Evolutionary conservation across 2,329 filamentous ascomycete species (phyloP).

Genomic region (Verruconis gallopava): DNA sequence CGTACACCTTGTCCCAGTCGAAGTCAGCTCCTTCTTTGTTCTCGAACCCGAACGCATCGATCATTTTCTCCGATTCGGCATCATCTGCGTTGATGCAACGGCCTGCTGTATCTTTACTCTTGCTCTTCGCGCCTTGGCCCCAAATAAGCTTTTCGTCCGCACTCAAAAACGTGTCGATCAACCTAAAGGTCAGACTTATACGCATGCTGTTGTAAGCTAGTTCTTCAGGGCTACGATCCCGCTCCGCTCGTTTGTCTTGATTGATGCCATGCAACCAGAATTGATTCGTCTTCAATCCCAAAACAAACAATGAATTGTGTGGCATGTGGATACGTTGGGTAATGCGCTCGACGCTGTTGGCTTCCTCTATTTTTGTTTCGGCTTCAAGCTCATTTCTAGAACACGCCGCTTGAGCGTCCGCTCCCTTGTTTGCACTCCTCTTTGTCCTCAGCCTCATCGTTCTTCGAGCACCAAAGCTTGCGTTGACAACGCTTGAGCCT

Average conservation of each 20-base stretch:
- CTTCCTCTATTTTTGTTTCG: background rate
- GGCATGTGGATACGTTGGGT: conserved; percentile 61
- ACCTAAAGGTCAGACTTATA: conserved; percentile 83
- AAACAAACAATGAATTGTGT: conserved; percentile 77
- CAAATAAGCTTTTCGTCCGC: conserved; percentile 57
- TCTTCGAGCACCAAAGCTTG: conserved; percentile 82
- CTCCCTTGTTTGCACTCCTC: conserved; percentile 13
- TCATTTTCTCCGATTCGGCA: conserved; percentile 51
- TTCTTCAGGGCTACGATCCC: conserved; percentile 58
- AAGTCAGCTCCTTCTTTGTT: conserved; percentile 56
- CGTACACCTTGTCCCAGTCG: conserved; percentile 65
- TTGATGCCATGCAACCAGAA: conserved; percentile 88
- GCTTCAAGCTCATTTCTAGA: conserved; percentile 5
- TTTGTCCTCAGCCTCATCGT: conserved; percentile 86
- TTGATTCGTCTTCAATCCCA: conserved; percentile 70
- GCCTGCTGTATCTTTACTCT: conserved; percentile 47
- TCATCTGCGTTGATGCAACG: conserved; percentile 57
- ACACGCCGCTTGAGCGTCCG: background rate
- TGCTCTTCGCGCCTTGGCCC: conserved; percentile 76
- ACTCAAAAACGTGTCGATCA: conserved; percentile 75
- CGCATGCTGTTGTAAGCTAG: conserved; percentile 60
- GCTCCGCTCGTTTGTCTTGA: conserved; percentile 60
- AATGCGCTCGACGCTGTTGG: conserved; percentile 27
- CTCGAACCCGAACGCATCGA: conserved; percentile 72
- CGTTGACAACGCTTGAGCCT: conserved; percentile 76